Base-by-base conservation (phyloP, 768 basidiomycete species). In the Tylopilus felleus region DNA sequence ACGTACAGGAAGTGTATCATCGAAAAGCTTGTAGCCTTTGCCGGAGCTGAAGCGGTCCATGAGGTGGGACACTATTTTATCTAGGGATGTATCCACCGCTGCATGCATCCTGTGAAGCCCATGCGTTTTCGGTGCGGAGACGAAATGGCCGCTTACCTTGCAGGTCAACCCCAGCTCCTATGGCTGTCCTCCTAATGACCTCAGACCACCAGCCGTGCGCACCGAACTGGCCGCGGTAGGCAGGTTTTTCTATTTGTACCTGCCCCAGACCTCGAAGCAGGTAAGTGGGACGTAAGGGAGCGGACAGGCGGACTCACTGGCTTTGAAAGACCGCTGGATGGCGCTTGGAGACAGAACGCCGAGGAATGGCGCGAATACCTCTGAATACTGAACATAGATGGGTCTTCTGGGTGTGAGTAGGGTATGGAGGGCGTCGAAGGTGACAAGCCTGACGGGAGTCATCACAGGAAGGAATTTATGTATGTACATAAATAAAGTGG, bases 361-460 rank as follows among this genome's bases (percentile, higher is more conserved):
- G 2, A 91, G 70, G 65, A 80, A 84, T 0, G 87, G 86, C 25
- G 78, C 74, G 52, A 93, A 89, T 3, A 77, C 78, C 57, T 82
- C 78, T 0, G 85, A 77, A 35, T 71, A 80, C 59, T 82, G 88
- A 27, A 80, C 75, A 55, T 86, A 76, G 43, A 93, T 77, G 4
- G 90, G 87, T 31, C 70, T 70, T 7, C 87, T 81, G 19, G 88
- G 89, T 3, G 77, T 77, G 16, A 93, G 74, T 6, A 90, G 74
- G n/a, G 90, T 93, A 62, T 86, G 82, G 23, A 91, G 72, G 1
- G 82, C 83, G 62, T 93, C 90, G 60, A 93, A 91, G n/a, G 86
- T 83, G 43, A 90, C 84, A 8, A 90, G 72, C 9, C 77, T 80
- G 66, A 88, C 36, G 38, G n/a, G 2, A 8, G 39, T 80, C 62